Evolutionary conservation across 139 green algal species (phyloP).

Genomic region (Haematococcus lacustris): DNA sequence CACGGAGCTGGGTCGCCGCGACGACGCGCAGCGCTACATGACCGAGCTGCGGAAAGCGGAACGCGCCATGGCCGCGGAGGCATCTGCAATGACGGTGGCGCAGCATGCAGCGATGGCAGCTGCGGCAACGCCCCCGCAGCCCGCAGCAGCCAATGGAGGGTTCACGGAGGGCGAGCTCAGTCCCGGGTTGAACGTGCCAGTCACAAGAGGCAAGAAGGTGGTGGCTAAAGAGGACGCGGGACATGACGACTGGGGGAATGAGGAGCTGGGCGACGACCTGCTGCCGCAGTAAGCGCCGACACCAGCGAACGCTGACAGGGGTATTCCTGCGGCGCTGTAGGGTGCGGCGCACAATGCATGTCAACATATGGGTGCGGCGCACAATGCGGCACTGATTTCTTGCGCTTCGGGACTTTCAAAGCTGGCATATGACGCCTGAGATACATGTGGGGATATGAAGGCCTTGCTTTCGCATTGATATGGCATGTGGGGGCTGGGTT

Average conservation of each 20-base stretch:
- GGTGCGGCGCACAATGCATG: too few relatives aligned
- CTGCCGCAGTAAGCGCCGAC: constrained; percentile 55
- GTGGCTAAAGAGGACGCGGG: constrained; percentile 28
- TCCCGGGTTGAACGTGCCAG: constrained; percentile 1
- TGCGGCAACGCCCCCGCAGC: not conserved
- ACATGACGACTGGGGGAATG: constrained; percentile 59
- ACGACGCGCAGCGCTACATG: constrained; percentile 33
- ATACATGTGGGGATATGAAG: too few relatives aligned
- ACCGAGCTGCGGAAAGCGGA: constrained; percentile 22
- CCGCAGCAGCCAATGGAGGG: not conserved
- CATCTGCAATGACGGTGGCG: not conserved
- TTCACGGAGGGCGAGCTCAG: not conserved
- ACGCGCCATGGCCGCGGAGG: constrained; percentile 6
- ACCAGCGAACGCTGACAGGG: too few relatives aligned
- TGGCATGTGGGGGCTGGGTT: too few relatives aligned
- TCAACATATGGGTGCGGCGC: too few relatives aligned
- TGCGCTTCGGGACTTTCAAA: too few relatives aligned
- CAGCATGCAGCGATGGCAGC: not conserved
- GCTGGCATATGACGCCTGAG: too few relatives aligned
- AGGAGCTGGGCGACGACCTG: constrained; percentile 58
- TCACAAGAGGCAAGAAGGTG: constrained; percentile 22
- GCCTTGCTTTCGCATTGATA: too few relatives aligned
- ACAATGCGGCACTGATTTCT: too few relatives aligned
- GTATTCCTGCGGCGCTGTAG: too few relatives aligned
- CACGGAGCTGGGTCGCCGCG: constrained; percentile 50